Evolutionary conservation across 2,329 filamentous ascomycete genomes (phyloP), one percentile per base, ranked within the genome.

Genomic region (Teratosphaeria destructans): DNA sequence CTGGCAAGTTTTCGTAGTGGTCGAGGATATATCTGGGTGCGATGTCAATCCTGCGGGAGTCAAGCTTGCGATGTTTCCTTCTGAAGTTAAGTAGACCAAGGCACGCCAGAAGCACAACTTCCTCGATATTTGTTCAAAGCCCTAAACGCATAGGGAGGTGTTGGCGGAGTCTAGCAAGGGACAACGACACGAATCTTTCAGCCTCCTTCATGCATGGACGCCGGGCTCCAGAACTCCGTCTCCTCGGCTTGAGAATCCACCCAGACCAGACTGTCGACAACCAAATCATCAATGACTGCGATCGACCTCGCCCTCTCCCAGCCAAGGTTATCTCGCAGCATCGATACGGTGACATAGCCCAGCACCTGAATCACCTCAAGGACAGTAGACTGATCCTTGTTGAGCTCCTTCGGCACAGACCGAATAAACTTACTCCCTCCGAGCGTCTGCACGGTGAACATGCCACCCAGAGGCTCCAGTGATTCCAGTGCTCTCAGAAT

Each of bases 351-450:
- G 57, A 97, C 89, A 70, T 90, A 96, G 1, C 94, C 93, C 10
- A 96, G 78, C 10, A 96, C 80, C 74, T 96, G 90, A 7, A 90
- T 90, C 0, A 89, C 92, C 77, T 97, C 94, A 6, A 99, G 82
- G 12, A 96, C 93, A 2, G 87, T 89, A 56, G 89, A 89, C 77
- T 99, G 94, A 72, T 99, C 94, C 14, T 85, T 92, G 72, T 95
- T 96, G 63, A 99, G 81, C 76, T 99, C 94, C 73, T 95, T 94
- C 1, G 94, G 94, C 49, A 99, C 86, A 3, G 90, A 95, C 32
- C 94, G 85, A 58, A 99, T 93, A 75, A 96, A 94, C 62, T 88
- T 84, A 70, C 88, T 89, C 64, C 85, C 85, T 7, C 94, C 94
- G 62, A 99, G 89, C 58, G 82, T 85, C 64, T 96, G 82, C 60